Conservation (phyloP, 2,329 filamentous ascomycete genomes). For the Thelonectria olida region DNA sequence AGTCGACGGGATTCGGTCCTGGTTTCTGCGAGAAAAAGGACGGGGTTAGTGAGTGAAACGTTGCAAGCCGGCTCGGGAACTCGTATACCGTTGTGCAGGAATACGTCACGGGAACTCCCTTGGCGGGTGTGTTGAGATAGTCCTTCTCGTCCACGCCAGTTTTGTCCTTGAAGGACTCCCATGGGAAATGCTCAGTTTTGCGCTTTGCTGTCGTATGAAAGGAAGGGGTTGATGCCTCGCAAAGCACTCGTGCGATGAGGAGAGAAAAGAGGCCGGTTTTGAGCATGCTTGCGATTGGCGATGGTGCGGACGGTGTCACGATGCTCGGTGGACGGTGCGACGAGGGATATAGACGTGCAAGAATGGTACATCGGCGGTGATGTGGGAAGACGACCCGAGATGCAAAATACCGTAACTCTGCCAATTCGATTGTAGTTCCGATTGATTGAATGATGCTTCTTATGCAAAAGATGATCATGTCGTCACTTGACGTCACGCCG, state of each 20-base stretch:
- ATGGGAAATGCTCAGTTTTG: slow-evolving; percentile 23
- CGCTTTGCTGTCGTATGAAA: neutral
- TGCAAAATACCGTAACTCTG: neutral
- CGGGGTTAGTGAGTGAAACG: neutral
- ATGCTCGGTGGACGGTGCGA: too few species aligned
- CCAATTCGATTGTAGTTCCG: too few species aligned
- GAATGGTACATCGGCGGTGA: too few species aligned
- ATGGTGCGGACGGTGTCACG: too few species aligned
- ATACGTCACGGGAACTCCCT: slow-evolving; percentile 22
- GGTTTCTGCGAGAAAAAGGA: slow-evolving; percentile 10
- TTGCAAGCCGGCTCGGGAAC: neutral
- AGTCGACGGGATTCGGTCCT: slow-evolving; percentile 29
- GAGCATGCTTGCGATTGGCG: slow-evolving; percentile 14
- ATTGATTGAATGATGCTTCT: neutral
- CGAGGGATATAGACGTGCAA: too few species aligned
- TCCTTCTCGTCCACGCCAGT: slow-evolving; percentile 27
- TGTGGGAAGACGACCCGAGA: neutral
- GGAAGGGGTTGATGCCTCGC: neutral
- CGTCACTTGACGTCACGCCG: neutral
- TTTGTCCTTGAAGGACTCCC: slow-evolving; percentile 16
- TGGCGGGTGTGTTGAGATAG: slow-evolving; percentile 8
- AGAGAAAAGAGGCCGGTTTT: neutral
- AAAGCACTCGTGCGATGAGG: neutral
- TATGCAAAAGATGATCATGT: neutral
- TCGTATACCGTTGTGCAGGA: slow-evolving; percentile 26